A percentile compares a stretch with the other conserved stretches of the same genome.
phyloP scores from a whole-genome alignment of 306 rosid genomes.

The Rubus idaeus region DNA sequence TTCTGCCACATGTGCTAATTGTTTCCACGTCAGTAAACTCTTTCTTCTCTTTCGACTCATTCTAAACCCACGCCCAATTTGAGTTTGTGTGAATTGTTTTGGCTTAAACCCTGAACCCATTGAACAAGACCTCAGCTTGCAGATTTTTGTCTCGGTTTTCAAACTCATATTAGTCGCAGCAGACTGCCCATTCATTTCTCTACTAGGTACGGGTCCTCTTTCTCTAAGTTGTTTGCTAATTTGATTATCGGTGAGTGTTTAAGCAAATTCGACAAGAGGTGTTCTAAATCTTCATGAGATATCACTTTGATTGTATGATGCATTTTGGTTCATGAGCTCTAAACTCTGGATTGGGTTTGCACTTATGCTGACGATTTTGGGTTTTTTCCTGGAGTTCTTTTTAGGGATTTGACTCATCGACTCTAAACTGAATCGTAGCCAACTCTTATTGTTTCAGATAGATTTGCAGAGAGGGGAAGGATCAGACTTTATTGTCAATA shows the following conservation, averaged over 20 bases:
- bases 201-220: neutral
- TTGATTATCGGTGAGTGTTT: neutral
- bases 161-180: neutral
- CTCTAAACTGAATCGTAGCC: neutral
- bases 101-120: neutral
- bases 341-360: neutral
- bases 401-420: neutral
- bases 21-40: too few relatives aligned
- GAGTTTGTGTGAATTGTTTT: neutral
- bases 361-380: neutral
- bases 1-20: neutral
- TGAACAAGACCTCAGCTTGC: neutral
- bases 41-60: too few relatives aligned
- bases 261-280: neutral
- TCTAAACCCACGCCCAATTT: neutral
- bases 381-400: neutral
- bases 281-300: neutral
- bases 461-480: neutral
- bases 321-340: neutral
- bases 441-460: neutral
- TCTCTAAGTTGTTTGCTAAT: neutral
- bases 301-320: neutral
- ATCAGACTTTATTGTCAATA: neutral
- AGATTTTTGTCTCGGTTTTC: neutral
- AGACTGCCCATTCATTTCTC: neutral